phyloP scores from a whole-genome alignment of 2,329 filamentous ascomycete genomes.

The Alternaria sp. region DNA sequence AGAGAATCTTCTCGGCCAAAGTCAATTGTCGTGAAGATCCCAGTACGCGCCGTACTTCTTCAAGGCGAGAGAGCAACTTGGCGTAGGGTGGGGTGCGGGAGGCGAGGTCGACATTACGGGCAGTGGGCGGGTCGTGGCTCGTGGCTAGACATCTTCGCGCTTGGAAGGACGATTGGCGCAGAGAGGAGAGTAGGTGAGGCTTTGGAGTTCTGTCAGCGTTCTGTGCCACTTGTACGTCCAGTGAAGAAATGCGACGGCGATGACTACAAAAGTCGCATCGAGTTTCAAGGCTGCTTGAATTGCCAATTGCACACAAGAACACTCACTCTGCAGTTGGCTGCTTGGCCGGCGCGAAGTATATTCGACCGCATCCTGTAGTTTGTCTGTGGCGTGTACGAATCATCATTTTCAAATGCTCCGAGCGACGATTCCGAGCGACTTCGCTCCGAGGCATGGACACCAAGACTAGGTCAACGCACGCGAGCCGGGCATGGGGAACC shows the following conservation, averaged over 20 bases:
- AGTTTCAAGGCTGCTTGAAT: background rate
- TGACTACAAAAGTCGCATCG: conserved; percentile 1
- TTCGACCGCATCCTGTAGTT: conserved; percentile 46
- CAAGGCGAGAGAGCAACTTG: conserved; percentile 79
- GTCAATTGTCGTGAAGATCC: conserved; percentile 73
- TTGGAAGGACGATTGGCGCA: conserved; percentile 22
- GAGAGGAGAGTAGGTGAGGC: conserved; percentile 36
- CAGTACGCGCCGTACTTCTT: conserved; percentile 77
- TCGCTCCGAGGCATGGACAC: conserved; percentile 26
- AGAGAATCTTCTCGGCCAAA: conserved; percentile 97
- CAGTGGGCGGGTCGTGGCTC: conserved; percentile 35
- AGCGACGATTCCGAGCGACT: conserved; percentile 31
- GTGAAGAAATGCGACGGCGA: conserved; percentile 3
- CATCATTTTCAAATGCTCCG: too few species aligned
- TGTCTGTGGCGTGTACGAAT: conserved; percentile 26
- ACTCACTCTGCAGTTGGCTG: conserved; percentile 46
- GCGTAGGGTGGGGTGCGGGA: conserved; percentile 80
- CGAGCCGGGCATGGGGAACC: conserved; percentile 23
- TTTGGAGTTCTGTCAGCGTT: conserved; percentile 22
- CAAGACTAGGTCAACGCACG: conserved; percentile 16
- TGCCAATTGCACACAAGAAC: background rate
- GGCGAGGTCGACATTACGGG: conserved; percentile 52
- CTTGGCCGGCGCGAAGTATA: conserved; percentile 42
- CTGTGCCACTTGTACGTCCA: background rate
- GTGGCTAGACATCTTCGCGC: conserved; percentile 46